phyloP scores from a whole-genome alignment of 2,329 filamentous ascomycete genomes.

The Didymella sp. region DNA sequence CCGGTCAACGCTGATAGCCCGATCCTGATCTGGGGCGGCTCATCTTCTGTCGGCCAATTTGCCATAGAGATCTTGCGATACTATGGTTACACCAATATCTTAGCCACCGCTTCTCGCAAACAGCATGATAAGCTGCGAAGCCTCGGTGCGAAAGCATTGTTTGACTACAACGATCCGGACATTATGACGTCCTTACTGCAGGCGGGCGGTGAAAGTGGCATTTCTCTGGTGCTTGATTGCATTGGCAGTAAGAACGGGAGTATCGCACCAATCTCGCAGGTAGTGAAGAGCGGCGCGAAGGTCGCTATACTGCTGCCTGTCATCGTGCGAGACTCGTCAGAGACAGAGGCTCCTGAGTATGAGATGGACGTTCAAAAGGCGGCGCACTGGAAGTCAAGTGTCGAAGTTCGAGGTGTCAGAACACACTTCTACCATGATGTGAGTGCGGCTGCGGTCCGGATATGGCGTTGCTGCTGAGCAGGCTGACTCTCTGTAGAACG shows the following conservation, averaged over 20 bases:
- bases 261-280: constrained; percentile 52
- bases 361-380: constrained; percentile 59
- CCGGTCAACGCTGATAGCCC: constrained; percentile 38
- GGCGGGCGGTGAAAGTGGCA: constrained; percentile 24
- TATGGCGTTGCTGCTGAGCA: background rate
- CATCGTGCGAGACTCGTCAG: constrained; percentile 61
- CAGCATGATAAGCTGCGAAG: constrained; percentile 49
- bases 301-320: constrained; percentile 68
- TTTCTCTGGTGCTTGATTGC: constrained; percentile 42
- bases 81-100: constrained; percentile 51
- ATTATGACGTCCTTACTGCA: constrained; percentile 43
- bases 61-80: constrained; percentile 53
- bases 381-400: constrained; percentile 61
- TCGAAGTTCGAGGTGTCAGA: constrained; percentile 61
- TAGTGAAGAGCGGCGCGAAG: constrained; percentile 58
- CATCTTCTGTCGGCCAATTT: constrained; percentile 53
- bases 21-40: constrained; percentile 55
- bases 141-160: constrained; percentile 50
- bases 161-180: constrained; percentile 50
- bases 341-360: constrained; percentile 59
- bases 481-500: constrained; percentile 53
- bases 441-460: constrained; percentile 24
- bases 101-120: constrained; percentile 48
- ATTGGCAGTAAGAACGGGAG: constrained; percentile 43
- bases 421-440: constrained; percentile 63